Conservation (phyloP, 2,329 filamentous ascomycete species). For the Fusarium proliferatum region DNA sequence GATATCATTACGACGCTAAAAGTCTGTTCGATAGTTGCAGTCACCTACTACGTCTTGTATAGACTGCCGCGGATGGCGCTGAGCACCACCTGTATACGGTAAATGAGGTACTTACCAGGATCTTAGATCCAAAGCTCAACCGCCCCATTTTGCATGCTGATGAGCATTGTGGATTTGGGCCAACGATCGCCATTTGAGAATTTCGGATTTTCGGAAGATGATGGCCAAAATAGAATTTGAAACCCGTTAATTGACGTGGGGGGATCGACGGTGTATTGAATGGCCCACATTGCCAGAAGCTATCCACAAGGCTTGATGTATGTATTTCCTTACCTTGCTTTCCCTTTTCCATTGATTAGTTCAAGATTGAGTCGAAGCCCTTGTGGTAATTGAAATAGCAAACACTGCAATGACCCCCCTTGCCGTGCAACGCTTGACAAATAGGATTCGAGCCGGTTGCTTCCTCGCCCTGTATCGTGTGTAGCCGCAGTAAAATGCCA, state of each 20-base stretch:
- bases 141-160: slow-evolving; percentile 30
- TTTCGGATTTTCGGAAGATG: slow-evolving; percentile 22
- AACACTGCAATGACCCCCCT: slow-evolving; percentile 25
- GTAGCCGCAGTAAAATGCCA: slow-evolving; percentile 12
- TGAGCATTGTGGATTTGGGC: slow-evolving; percentile 24
- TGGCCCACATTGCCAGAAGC: not conserved
- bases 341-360: slow-evolving; percentile 17
- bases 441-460: slow-evolving; percentile 14
- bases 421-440: slow-evolving; percentile 3
- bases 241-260: slow-evolving; percentile 16
- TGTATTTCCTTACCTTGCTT: slow-evolving; percentile 1
- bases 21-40: not conserved
- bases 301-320: slow-evolving; percentile 1
- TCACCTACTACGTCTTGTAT: not conserved
- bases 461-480: slow-evolving; percentile 20
- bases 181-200: not conserved
- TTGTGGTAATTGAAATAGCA: slow-evolving; percentile 14
- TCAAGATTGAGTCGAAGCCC: not conserved
- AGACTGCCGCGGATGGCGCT: not conserved
- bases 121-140: slow-evolving; percentile 12
- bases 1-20: slow-evolving; percentile 17
- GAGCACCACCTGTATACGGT: not conserved
- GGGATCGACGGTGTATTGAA: slow-evolving; percentile 9
- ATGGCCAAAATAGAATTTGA: slow-evolving; percentile 29
- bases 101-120: not conserved